phyloP scores from a whole-genome alignment of 345 rosid genomes.

The Nephelium lappaceum region DNA sequence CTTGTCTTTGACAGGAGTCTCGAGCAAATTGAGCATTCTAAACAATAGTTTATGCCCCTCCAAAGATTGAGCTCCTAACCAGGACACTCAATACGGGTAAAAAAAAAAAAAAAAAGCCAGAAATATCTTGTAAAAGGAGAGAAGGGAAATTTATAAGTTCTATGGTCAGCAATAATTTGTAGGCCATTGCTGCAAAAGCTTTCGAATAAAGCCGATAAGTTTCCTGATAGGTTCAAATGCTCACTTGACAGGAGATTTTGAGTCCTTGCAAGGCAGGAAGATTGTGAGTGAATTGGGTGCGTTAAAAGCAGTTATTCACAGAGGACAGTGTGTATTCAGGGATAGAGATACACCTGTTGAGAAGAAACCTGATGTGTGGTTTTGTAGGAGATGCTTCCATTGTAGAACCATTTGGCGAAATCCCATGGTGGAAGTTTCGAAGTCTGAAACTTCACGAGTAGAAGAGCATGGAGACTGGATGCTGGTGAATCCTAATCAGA shows the following conservation, averaged over 20 bases:
- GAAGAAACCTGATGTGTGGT: constrained; percentile 1
- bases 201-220: background rate
- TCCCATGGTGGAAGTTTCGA: background rate
- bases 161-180: background rate
- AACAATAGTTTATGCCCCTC: too few species aligned
- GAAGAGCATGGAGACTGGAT: background rate
- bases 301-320: background rate
- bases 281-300: background rate
- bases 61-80: too few species aligned
- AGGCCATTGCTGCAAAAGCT: background rate
- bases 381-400: background rate
- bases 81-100: too few species aligned
- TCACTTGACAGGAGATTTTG: background rate
- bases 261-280: background rate
- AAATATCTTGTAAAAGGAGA: background rate
- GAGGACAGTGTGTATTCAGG: background rate
- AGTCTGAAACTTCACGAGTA: background rate
- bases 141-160: background rate
- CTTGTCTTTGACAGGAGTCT: too few species aligned
- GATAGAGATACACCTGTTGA: background rate
- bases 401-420: background rate
- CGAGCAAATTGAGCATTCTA: too few species aligned
- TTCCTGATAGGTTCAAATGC: background rate
- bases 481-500: background rate
- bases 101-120: background rate